A percentile compares a stretch with the other conserved stretches of the same genome.
phyloP scores from a whole-genome alignment of 73 alveolate species.

The Tetrahymena elliotti region DNA sequence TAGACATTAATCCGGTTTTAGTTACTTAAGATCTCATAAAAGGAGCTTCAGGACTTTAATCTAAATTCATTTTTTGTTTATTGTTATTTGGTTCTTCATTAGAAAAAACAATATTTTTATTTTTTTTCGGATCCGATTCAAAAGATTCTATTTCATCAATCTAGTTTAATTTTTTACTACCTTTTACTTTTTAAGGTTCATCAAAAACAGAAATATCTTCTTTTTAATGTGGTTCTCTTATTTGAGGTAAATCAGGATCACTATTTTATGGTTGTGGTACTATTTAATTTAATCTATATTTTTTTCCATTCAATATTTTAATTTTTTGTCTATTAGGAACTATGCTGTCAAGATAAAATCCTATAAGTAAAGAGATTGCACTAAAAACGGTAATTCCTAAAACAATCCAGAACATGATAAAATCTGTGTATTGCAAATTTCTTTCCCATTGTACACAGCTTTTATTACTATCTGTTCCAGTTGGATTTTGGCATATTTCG shows the following conservation, averaged over 20 bases:
- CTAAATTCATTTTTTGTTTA: background rate
- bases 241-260: background rate
- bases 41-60: background rate
- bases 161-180: background rate
- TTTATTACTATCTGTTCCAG: background rate
- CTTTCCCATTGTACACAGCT: background rate
- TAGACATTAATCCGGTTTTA: background rate
- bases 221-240: background rate
- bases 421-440: background rate
- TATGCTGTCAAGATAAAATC: background rate
- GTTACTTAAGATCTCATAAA: background rate
- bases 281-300: background rate
- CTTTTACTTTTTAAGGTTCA: background rate
- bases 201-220: background rate
- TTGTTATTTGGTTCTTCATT: background rate
- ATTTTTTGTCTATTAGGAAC: background rate
- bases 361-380: background rate
- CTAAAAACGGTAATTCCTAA: background rate
- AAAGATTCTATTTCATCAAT: background rate
- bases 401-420: background rate
- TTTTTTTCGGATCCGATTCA: background rate
- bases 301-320: background rate
- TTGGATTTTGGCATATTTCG: background rate
- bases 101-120: background rate
- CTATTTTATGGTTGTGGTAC: background rate